Base-by-base conservation (phyloP, 768 basidiomycete genomes). In the Auriscalpium vulgare region DNA sequence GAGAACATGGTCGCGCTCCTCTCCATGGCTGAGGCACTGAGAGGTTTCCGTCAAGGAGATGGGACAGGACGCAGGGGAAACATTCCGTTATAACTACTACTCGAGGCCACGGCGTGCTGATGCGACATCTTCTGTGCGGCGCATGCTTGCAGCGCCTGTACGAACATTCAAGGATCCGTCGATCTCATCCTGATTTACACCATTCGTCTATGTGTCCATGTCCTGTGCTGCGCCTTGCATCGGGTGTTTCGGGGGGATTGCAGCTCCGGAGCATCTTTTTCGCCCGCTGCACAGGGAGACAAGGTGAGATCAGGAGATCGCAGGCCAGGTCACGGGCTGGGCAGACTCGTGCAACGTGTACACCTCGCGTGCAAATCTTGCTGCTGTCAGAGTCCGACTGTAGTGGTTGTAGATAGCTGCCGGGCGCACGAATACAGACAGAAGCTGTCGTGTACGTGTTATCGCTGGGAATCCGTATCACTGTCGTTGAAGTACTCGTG, bases 1-100 rank as follows among this genome's bases (percentile, higher is more conserved):
- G 57, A 46, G 46, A 60, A 60, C 36, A 59, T 59, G 23, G 54
- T 59, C 14, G 49, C 59, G 46, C 59, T 60, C 50, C 59, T 47
- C 35, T 59, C 54, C 59, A 60, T 60, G 10, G 48, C 37, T 43
- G 40, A 17, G 16, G 13, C 48, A 45, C 9, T 37, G 51, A 54
- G 34, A 21, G 51, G 9, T 10, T 23, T 38, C 14, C 34, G 35
- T 29, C 29, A 37, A 11, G 54, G 40, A 40, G 35, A 23, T 16
- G 19, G 54, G 43, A 17, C 50, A 19, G 19, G 56, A 46, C 37
- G 47, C 21, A 48, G 14, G 45, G 40, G 17, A 47, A 29, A 43
- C 37, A 37, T 13, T 19, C 19, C 37, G 37, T 50, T 59, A 51
- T 54, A 59, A 47, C 53, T 51, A 21, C 36, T 23, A 38, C 59